Percentiles rank a stretch among this genome's conserved stretches.
phyloP scores from a whole-genome alignment of 225 moss, liverwort and hornwort genomes.

The Pseudoscleropodium purum region DNA sequence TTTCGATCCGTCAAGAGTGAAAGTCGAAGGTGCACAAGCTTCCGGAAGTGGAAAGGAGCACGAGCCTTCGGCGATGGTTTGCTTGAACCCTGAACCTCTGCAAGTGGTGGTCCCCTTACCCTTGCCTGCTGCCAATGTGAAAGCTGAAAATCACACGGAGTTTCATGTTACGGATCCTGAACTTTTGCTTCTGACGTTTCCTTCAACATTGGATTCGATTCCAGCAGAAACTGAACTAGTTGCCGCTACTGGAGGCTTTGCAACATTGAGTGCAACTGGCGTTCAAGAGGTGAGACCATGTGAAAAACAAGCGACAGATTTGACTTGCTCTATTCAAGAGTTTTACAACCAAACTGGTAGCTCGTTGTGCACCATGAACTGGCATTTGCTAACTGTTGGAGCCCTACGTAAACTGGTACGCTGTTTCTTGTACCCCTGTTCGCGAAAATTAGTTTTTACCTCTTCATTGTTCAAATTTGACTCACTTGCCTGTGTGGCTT shows the following conservation, averaged over 20 bases:
- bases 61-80: not conserved
- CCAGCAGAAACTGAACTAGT: not conserved
- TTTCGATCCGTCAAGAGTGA: constrained; percentile 25
- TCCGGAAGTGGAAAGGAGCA: not conserved
- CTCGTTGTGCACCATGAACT: not conserved
- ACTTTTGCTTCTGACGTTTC: constrained; percentile 14
- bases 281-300: not conserved
- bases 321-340: not conserved
- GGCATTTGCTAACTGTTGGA: not conserved
- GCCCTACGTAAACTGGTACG: not conserved
- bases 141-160: not conserved
- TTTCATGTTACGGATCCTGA: not conserved
- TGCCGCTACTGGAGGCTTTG: not conserved
- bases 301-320: not conserved
- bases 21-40: constrained; percentile 1
- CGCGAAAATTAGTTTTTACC: not conserved
- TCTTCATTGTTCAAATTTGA: not conserved
- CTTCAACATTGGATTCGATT: not conserved
- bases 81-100: constrained; percentile 34
- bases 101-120: constrained; percentile 9
- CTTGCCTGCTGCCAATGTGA: not conserved
- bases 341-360: not conserved
- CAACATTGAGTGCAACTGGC: not conserved
- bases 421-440: not conserved
- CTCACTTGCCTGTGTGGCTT: not conserved